Conservation (phyloP, 495 filamentous ascomycete genomes). For the Penicillium coffeae region DNA sequence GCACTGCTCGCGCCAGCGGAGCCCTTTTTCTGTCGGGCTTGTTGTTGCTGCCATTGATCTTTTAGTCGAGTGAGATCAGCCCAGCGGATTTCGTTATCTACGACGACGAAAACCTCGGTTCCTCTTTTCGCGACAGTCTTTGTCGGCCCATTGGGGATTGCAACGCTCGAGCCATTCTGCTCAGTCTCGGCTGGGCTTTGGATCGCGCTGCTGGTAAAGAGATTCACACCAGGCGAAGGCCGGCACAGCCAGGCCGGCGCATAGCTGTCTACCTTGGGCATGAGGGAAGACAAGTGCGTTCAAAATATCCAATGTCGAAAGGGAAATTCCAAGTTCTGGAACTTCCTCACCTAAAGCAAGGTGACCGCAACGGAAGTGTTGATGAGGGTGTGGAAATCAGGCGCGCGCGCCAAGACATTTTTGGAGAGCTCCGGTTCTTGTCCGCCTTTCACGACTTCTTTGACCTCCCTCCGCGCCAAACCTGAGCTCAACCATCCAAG, state of each 20-base stretch:
- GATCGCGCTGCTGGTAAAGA: constrained; percentile 53
- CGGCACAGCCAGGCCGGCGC: constrained; percentile 79
- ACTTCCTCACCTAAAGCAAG: constrained; percentile 3
- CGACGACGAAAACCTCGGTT: constrained; percentile 77
- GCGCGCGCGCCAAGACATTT: constrained; percentile 22
- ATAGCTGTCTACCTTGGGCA: constrained; percentile 78
- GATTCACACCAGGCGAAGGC: constrained; percentile 65
- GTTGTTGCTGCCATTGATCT: constrained; percentile 61
- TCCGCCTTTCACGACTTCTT: constrained; percentile 8
- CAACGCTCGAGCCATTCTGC: constrained; percentile 34
- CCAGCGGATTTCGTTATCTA: constrained; percentile 85
- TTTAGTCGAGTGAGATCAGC: constrained; percentile 71
- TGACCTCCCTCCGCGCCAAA: neutral
- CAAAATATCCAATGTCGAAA: neutral
- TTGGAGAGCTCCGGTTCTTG: constrained; percentile 25
- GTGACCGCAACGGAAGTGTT: constrained; percentile 14
- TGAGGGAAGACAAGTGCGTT: constrained; percentile 28
- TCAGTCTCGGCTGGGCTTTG: constrained; percentile 30
- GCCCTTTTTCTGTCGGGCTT: constrained; percentile 30
- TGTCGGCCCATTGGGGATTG: constrained; percentile 50
- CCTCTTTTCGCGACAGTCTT: constrained; percentile 70
- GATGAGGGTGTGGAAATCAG: constrained; percentile 20
- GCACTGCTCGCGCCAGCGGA: constrained; percentile 8
- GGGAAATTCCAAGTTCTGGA: neutral
- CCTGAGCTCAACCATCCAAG: constrained; percentile 1